Base-by-base conservation (phyloP, 164 flowering plant species). In the Buxus sempervirens region DNA sequence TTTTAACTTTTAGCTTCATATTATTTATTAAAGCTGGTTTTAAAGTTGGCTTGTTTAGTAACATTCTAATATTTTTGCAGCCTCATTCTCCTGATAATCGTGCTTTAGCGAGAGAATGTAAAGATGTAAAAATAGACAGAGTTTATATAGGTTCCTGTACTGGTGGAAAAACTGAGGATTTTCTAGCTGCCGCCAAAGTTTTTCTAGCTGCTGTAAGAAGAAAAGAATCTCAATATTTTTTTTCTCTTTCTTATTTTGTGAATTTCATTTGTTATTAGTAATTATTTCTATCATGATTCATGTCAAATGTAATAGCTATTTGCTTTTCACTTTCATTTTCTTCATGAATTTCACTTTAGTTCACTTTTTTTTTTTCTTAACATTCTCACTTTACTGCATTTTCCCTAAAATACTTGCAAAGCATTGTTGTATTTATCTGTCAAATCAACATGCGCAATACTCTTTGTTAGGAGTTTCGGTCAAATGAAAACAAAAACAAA, bases 81-180 rank as follows among this genome's bases (percentile, higher is more conserved):
- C 99, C 99, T 70, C 98, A 95, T 79, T 93, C 98, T 76, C 98
- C 99, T 45, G 99, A 93, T 80, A 96, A 96, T 61, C 91, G 99
- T 60, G 98, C 89, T 58, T 80, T 88, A 62, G 99, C 96, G 54
- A 83, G 99, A 82, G 99, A 96, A 73, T 96, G 99, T 83, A 90
- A 89, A 79, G 95, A 93, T 81, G 95, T 96, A 64, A 96, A 96
- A 79, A 90, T 93, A 64, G 98, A 96, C 79, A 83, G 99, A 75
- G 99, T 96, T 25, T 96, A 96, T 71, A 93, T 96, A 65, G 99
- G 99, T 69, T 96, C 98, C 54, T 96, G 99, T 78, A 93, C 99
- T 62, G 98, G 99, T 77, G 99, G 99, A 36, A 93, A 96, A 78
- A 96, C 92, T 19, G 99, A 96, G 73, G 99, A 96, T 80, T 96